These are phyloP conservation scores for Aspergillus unguis DNA, from an alignment of 2,329 filamentous ascomycete species.

Conservation along the genomic window DNA sequence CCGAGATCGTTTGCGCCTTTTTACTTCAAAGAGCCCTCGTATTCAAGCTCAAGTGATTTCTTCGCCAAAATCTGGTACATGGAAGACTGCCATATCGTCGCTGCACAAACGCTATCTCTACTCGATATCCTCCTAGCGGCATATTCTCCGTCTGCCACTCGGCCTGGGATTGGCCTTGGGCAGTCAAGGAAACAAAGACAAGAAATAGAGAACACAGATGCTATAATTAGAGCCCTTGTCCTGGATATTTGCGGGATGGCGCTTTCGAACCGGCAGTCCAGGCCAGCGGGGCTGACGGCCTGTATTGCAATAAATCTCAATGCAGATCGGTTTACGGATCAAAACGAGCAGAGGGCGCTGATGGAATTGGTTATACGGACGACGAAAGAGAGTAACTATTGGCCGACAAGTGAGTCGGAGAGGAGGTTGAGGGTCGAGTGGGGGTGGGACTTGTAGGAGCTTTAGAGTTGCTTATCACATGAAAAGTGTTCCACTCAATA, in stretches of 20 bases:
- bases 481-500: too few species aligned
- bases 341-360: neutral
- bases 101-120: neutral
- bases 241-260: neutral
- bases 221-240: neutral
- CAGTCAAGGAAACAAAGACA: neutral
- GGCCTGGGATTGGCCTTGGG: neutral
- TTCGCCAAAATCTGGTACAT: neutral
- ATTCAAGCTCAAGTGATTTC: too few species aligned
- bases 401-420: neutral
- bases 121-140: neutral
- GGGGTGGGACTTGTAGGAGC: neutral
- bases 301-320: neutral
- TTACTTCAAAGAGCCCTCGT: neutral
- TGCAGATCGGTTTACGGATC: neutral
- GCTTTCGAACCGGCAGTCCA: neutral
- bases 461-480: too few species aligned
- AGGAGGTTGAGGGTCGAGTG: neutral
- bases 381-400: neutral
- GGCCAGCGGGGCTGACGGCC: neutral
- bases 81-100: neutral
- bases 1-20: neutral
- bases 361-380: neutral
- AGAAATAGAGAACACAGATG: neutral
- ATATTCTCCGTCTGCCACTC: neutral